Percentiles rank a stretch among this genome's conserved stretches.
These are phyloP conservation scores for Phytophthora podocarpi DNA, from an alignment of 352 stramenopile species.

Conservation along the genomic window DNA sequence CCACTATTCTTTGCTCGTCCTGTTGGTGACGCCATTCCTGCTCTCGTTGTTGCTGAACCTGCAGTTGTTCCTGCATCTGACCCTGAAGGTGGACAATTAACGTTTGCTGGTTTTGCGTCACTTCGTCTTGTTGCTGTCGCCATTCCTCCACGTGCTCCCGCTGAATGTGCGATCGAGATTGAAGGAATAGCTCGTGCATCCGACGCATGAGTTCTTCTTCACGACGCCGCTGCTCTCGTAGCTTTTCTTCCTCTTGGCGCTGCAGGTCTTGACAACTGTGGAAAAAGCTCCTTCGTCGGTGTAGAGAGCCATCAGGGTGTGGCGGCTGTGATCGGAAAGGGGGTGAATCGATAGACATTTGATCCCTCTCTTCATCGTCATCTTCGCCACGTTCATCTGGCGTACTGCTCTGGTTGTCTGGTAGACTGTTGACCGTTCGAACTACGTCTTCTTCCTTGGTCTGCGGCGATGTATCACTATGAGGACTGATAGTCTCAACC, in stretches of 20 bases:
- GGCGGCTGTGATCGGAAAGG: background rate
- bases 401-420: conserved; percentile 19
- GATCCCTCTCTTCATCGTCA: conserved; percentile 13
- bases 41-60: conserved; percentile 19
- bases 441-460: conserved; percentile 19
- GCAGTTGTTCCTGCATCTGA: conserved; percentile 16
- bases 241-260: conserved; percentile 36
- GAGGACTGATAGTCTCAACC: conserved; percentile 14
- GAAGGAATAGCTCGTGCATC: conserved; percentile 47
- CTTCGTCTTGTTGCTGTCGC: conserved; percentile 29
- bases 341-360: conserved; percentile 9
- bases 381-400: conserved; percentile 4
- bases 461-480: conserved; percentile 8
- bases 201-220: conserved; percentile 49
- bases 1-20: conserved; percentile 3
- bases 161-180: conserved; percentile 25
- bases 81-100: conserved; percentile 31
- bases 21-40: conserved; percentile 24
- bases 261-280: conserved; percentile 52
- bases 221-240: conserved; percentile 27
- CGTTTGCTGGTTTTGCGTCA: conserved; percentile 31
- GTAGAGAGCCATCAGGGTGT: background rate
- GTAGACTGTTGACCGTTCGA: background rate
- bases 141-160: conserved; percentile 28
- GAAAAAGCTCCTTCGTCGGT: conserved; percentile 48